Base-by-base conservation (phyloP, 352 stramenopile species). In the Phytophthora capsici region DNA sequence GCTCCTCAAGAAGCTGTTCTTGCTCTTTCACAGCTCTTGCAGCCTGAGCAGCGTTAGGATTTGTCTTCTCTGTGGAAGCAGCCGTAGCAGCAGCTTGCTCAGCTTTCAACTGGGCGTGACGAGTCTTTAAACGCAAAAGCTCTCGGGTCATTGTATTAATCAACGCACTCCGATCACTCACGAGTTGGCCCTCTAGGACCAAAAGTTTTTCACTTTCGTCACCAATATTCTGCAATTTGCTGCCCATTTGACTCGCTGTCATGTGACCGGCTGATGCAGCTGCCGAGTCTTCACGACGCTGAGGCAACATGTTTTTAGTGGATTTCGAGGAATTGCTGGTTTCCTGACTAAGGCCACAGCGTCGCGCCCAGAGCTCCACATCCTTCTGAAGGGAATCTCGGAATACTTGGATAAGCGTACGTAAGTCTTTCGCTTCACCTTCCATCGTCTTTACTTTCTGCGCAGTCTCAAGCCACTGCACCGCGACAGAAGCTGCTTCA, bases 381-480 rank as follows among this genome's bases (percentile, higher is more conserved):
- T 95, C 87, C 63, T 94, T 94, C 9, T 91, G 76, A 0, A 94
- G 56, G 1, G 84, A 86, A 38, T 93, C 85, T 58, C 90, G 90
- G 48, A 94, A 95, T 5, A 95, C 77, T 56, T 89, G 75, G 37
- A 95, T 90, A 28, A 94, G 75, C 13, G 86, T 95, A 1, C 87
- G 78, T 22, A 90, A 79, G 37, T 95, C 87, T 67, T 93, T 95
- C 1, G 77, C 77, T 45, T 93, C 79, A 13, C 71, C 82, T 32
- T 95, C 87, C 28, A 92, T 75, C 0, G 60, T 40, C 20, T 82
- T 84, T 40, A 94, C 76, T 46, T 81, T 78, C 23, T 91, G 77
- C 1, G 82, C 77, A 17, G 72, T 78, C 25, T 75, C 69, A 0
- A 93, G 66, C 86, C 84, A 94, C 9, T 81, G 64, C 14, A 71